Conservation (phyloP, 495 filamentous ascomycete genomes). For the Penicillium riverlandense region DNA sequence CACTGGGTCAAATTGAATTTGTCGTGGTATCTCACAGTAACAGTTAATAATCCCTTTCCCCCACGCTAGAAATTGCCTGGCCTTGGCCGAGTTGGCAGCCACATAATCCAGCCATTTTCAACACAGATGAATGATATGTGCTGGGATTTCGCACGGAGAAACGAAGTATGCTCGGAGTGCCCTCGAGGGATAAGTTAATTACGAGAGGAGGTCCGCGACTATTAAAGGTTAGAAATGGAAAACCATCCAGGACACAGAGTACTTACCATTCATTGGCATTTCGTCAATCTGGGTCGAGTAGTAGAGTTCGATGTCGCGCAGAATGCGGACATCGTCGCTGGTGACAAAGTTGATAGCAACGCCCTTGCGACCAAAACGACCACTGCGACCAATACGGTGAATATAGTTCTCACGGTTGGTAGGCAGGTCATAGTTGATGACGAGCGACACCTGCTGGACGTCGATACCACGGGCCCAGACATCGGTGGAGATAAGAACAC, state of each 20-base stretch:
- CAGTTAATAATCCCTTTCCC: slow-evolving; percentile 28
- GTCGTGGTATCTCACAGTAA: slow-evolving; percentile 12
- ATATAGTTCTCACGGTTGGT: slow-evolving; percentile 99
- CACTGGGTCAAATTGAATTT: too few relatives aligned
- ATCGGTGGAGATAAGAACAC: slow-evolving; percentile 97
- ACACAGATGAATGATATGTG: too few relatives aligned
- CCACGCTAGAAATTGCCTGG: slow-evolving; percentile 20
- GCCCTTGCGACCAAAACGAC: slow-evolving; percentile 95
- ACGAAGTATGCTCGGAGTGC: too few relatives aligned
- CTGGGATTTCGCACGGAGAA: too few relatives aligned
- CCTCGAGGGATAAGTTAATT: slow-evolving; percentile 6
- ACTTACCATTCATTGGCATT: slow-evolving; percentile 92
- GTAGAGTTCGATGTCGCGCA: slow-evolving; percentile 94
- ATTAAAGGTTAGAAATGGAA: not conserved
- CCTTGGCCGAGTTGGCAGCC: not conserved
- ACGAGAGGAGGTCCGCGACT: slow-evolving; percentile 44
- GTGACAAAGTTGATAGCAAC: slow-evolving; percentile 99
- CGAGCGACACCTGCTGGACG: slow-evolving; percentile 97
- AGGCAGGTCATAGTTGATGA: slow-evolving; percentile 98
- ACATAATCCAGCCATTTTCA: too few relatives aligned
- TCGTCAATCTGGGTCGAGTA: slow-evolving; percentile 99
- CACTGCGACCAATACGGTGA: slow-evolving; percentile 92
- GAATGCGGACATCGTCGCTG: slow-evolving; percentile 91
- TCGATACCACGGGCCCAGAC: slow-evolving; percentile 98
- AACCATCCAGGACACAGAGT: not conserved